Percentiles rank a stretch among this genome's conserved stretches.
Evolutionary conservation across 371 early-diverging fungal species (phyloP).

Genomic region (Chytridiales sp.): DNA sequence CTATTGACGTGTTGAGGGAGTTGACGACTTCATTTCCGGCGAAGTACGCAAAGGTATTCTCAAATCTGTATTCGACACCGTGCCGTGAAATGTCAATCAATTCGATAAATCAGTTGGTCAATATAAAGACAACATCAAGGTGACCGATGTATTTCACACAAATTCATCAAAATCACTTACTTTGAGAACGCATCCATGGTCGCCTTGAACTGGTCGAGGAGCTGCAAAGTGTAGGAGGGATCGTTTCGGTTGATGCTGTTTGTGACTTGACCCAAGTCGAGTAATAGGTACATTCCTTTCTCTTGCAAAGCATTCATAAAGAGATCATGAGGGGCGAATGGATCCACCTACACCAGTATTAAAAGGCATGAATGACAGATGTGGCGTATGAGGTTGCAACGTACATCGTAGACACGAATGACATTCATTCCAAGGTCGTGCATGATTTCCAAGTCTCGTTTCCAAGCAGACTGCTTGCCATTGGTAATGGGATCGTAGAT

Average conservation of each 20-base stretch:
- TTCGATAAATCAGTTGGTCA: background rate
- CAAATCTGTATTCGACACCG: constrained; percentile 5
- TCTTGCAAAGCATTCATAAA: constrained; percentile 19
- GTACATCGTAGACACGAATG: constrained; percentile 28
- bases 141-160: too few relatives aligned
- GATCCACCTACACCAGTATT: constrained; percentile 12
- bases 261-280: constrained; percentile 20
- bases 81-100: background rate
- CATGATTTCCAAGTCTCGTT: constrained; percentile 18
- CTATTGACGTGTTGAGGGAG: constrained; percentile 1
- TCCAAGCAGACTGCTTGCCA: constrained; percentile 7
- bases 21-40: constrained; percentile 32
- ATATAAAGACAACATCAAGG: too few relatives aligned
- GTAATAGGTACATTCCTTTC: constrained; percentile 16
- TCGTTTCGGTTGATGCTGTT: constrained; percentile 6
- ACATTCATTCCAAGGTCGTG: constrained; percentile 15
- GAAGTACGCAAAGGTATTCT: constrained; percentile 18
- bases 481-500: constrained; percentile 21
- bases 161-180: too few relatives aligned
- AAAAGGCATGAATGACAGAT: background rate
- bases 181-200: constrained; percentile 24
- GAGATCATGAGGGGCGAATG: constrained; percentile 9
- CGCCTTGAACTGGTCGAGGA: constrained; percentile 10
- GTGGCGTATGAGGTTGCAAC: background rate
- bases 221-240: constrained; percentile 11